Evolutionary conservation across 352 stramenopile species (phyloP).

Genomic region (Phytopythium mirpurense): DNA sequence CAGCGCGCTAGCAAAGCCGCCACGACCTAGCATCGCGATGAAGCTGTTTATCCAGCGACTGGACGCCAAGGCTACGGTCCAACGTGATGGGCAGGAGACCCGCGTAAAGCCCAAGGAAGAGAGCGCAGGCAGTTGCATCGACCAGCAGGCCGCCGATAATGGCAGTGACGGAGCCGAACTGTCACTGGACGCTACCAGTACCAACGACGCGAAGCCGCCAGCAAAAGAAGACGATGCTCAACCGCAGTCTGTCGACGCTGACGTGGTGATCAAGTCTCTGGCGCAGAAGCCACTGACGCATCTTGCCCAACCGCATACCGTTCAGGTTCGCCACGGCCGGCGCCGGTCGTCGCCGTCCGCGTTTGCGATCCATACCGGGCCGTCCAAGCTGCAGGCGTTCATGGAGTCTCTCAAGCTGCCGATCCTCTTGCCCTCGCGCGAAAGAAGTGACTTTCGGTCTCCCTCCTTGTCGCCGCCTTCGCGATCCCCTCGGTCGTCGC

Average conservation of each 20-base stretch:
- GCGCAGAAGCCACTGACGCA: not conserved
- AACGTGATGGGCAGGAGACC: too few species aligned
- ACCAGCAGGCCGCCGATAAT: not conserved
- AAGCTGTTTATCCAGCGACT: not conserved
- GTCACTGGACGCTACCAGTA: not conserved
- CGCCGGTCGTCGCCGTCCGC: not conserved
- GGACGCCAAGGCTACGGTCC: not conserved
- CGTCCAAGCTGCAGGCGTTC: not conserved
- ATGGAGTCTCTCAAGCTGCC: not conserved
- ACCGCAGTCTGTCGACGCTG: not conserved
- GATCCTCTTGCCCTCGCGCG: not conserved
- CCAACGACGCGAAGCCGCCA: not conserved
- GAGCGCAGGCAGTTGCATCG: not conserved
- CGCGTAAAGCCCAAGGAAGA: not conserved
- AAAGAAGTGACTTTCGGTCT: not conserved
- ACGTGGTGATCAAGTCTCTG: not conserved
- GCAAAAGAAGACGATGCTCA: not conserved
- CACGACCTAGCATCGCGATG: not conserved
- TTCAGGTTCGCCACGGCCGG: not conserved
- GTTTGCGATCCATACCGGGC: not conserved
- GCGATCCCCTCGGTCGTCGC: not conserved
- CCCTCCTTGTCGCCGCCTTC: not conserved
- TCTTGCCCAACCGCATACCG: not conserved
- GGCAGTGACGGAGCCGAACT: not conserved
- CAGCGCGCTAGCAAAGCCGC: not conserved